These are phyloP conservation scores for Entonaema liquescens DNA, from an alignment of 495 filamentous ascomycete species.

Conservation along the genomic window DNA sequence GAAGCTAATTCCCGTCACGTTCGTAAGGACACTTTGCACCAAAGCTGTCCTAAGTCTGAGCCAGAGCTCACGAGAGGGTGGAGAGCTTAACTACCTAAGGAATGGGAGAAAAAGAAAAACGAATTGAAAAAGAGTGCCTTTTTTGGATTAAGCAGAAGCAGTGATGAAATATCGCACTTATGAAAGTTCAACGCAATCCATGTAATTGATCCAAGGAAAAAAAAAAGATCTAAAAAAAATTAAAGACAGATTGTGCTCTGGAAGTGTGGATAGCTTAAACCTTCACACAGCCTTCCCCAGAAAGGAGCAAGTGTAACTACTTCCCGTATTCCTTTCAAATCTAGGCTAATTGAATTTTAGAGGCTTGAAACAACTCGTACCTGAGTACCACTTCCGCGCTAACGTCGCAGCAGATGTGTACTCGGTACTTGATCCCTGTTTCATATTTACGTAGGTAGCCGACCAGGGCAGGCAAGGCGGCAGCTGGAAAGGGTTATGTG, in stretches of 20 bases:
- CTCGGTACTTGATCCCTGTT: constrained; percentile 24
- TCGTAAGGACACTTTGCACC: constrained; percentile 48
- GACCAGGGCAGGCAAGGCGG: constrained; percentile 24
- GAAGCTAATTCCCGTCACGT: constrained; percentile 3
- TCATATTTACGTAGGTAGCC: background rate
- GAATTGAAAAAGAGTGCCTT: background rate
- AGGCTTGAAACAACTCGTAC: constrained; percentile 31
- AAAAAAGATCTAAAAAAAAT: background rate
- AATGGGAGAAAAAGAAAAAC: constrained; percentile 1
- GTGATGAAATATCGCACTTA: constrained; percentile 4
- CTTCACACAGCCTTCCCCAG: constrained; percentile 13
- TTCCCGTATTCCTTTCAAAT: constrained; percentile 17
- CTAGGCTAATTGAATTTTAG: constrained; percentile 11
- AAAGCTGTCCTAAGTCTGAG: constrained; percentile 35
- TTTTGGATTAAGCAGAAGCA: constrained; percentile 8
- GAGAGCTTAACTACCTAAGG: constrained; percentile 33
- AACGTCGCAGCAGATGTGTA: constrained; percentile 18
- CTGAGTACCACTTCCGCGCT: constrained; percentile 11
- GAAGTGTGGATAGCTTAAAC: constrained; percentile 2
- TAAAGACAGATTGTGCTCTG: constrained; percentile 3
- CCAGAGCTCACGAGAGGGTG: constrained; percentile 24
- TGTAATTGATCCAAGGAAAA: constrained; percentile 7
- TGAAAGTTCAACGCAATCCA: constrained; percentile 2
- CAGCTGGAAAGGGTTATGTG: constrained; percentile 13
- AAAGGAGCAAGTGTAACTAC: constrained; percentile 11